phyloP scores from a whole-genome alignment of 192 early-diverging fungal genomes.

The Piromyces sp. region DNA sequence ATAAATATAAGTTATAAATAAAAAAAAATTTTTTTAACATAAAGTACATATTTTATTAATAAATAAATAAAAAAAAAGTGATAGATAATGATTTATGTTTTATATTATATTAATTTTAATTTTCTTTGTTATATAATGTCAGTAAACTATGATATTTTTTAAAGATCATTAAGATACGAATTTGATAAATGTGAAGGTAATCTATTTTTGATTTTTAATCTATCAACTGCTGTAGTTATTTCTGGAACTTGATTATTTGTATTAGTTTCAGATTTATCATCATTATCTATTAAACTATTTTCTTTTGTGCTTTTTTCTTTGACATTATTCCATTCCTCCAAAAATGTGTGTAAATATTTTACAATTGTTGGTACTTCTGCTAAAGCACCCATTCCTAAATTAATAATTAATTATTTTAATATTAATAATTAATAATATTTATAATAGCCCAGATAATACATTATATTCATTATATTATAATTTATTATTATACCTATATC shows the following conservation, averaged over 20 bases:
- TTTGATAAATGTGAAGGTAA: background rate
- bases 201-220: background rate
- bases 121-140: too few relatives aligned
- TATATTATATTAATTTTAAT: too few relatives aligned
- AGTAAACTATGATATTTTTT: too few relatives aligned
- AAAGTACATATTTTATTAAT: too few relatives aligned
- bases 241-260: background rate
- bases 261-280: background rate
- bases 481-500: slow-evolving; percentile 40
- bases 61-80: too few relatives aligned
- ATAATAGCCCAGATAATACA: too few relatives aligned
- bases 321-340: background rate
- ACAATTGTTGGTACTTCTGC: slow-evolving; percentile 57
- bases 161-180: background rate
- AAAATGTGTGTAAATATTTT: background rate
- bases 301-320: background rate
- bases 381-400: slow-evolving; percentile 67
- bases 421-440: background rate
- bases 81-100: too few relatives aligned
- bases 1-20: too few relatives aligned
- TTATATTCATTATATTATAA: too few relatives aligned
- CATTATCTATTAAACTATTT: background rate
- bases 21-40: too few relatives aligned
- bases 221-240: background rate
- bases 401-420: background rate